Evolutionary conservation across 2,329 filamentous ascomycete genomes (phyloP), one percentile per base, ranked within the genome.

Genomic region (Stemphylium lycopersici): DNA sequence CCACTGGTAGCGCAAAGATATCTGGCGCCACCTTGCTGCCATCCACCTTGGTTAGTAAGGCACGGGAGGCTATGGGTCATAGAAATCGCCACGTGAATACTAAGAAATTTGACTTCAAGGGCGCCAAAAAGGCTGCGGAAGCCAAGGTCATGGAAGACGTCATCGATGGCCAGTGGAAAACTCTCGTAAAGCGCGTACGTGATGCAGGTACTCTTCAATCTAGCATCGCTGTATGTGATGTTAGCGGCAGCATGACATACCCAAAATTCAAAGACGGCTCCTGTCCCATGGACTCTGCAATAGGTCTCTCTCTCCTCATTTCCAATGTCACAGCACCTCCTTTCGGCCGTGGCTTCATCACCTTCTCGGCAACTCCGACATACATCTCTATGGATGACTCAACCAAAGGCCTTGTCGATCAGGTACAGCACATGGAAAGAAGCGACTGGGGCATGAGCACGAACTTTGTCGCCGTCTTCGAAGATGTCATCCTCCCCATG

Each of bases 201-300:
- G 81, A 85, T 55, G 82, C 79, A 2, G 84, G 84, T 2, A 79
- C 75, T 0, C 71, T 87, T 6, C 73, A 80, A 13, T 80, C 79
- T 13, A 78, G 79, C 52, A 83, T 87, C 31, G 83, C 84, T 1
- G 77, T 87, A 8, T 85, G 82, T 54, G 84, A 87, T 52, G 82
- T 86, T 6, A 84, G 80, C 6, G 81, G 79, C 4, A 84, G 81
- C 34, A 87, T 87, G 84, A 0, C 0, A 0, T 0, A 0, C 0
- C 77, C 78, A 0, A 3, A 0, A 0, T 79, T 83, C 43, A 47
- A 57, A 0, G 83, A 86, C 56, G 71, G 74, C 0, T 84, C 81
- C 0, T 61, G 52, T 0, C 82, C 83, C 0, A 75, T 86, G 67
- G 78, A 87, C 65, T 78, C 78, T 6, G 72, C 84, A 4, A 80